Evolutionary conservation across 768 basidiomycete species (phyloP), one percentile per base, ranked within the genome.

Genomic region (Suillus fuscotomentosus): DNA sequence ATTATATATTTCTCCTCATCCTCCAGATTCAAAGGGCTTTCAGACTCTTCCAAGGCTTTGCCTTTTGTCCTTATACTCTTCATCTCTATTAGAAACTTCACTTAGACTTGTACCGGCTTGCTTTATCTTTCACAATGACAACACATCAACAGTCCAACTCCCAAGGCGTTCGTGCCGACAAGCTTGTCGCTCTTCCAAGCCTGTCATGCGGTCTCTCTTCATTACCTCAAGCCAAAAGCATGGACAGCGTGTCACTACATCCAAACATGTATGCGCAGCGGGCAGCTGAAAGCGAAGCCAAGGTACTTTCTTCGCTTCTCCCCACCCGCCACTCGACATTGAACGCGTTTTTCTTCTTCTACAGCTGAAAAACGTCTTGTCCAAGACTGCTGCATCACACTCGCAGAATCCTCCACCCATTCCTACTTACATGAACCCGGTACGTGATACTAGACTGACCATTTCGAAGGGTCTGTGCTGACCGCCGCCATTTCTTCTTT

Each of bases 271-370:
- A 88, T 71, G 85, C 86, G 1, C 83, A 85, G 63, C 84, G 85
- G 42, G 85, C 86, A 41, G 85, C 86, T 5, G 86, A 90, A 75
- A 90, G 90, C 69, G 87, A 92, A 76, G 89, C 88, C 47, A 90
- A 92, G 84, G 90, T 90, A 48, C 63, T 77, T 71, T 34, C 50
- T 2, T 41, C 13, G 24, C n/a, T 41, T 34, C 47, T 64, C 50
- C 51, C 34, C 14, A 14, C 45, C 50, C 24, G 24, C 34, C 48
- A 39, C 5, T 8, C n/a, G 51, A 4, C 63, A 70, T 22, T 56
- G 36, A 63, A 57, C 60, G 57, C 65, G 63, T 67, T 61, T 63
- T 53, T 54, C 54, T 61, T 39, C 60, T 36, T 50, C 14, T 15
- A 20, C 67, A 83, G 90, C 83, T 91, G 27, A 81, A 86, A 80